Conservation (phyloP, 148 eudicot genomes). For the Heliosperma pusillum region DNA sequence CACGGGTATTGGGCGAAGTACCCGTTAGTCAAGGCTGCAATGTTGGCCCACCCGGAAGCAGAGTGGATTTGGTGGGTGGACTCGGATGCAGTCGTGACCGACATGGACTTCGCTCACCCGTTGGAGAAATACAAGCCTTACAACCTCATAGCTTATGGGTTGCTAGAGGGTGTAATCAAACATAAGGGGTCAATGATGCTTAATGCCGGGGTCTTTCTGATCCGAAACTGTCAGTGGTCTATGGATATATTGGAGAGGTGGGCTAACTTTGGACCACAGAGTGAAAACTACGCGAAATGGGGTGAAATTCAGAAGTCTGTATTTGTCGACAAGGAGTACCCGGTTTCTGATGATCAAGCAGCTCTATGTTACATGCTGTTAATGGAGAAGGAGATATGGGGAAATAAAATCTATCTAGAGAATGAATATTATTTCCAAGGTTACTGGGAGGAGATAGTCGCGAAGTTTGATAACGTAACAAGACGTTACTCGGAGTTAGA, state of each 20-base stretch:
- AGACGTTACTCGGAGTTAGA: conserved; percentile 33
- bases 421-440: conserved; percentile 67
- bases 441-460: conserved; percentile 69
- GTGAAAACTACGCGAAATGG: conserved; percentile 59
- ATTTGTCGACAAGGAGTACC: conserved; percentile 51
- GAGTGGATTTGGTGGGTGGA: conserved; percentile 98
- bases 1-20: conserved; percentile 72
- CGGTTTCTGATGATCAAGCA: conserved; percentile 72
- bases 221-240: conserved; percentile 85
- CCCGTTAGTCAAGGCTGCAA: conserved; percentile 63
- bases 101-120: conserved; percentile 65
- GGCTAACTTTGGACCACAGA: conserved; percentile 71
- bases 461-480: conserved; percentile 36
- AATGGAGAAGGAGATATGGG: conserved; percentile 57
- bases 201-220: conserved; percentile 74
- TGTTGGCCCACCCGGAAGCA: conserved; percentile 89
- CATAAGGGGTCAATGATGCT: conserved; percentile 51
- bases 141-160: conserved; percentile 66
- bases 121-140: conserved; percentile 48
- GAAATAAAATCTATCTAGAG: conserved; percentile 57
- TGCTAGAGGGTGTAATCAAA: conserved; percentile 37
- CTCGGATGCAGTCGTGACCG: conserved; percentile 43
- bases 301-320: conserved; percentile 39
- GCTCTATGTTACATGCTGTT: conserved; percentile 57
- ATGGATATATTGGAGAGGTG: conserved; percentile 65